phyloP scores from a whole-genome alignment of 2,329 filamentous ascomycete genomes.

The Huntiella moniliformis region DNA sequence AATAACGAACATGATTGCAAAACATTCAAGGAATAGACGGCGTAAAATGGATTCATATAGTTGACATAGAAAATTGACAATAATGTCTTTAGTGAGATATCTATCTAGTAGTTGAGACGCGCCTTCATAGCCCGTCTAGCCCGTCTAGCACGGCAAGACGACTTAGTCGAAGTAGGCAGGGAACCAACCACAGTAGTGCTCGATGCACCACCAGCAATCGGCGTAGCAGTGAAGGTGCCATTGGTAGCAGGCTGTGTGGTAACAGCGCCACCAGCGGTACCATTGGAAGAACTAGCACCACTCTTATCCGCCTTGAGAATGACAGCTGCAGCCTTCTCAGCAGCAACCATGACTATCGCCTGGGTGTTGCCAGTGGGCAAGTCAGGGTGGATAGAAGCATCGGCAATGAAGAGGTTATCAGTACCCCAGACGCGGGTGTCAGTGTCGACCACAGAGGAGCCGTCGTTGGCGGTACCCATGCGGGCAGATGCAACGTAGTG shows the following conservation, averaged over 20 bases:
- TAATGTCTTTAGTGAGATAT: too few species aligned
- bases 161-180: background rate
- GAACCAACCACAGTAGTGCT: background rate
- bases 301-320: conserved; percentile 10
- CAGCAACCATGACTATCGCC: conserved; percentile 43
- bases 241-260: background rate
- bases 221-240: background rate
- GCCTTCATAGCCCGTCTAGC: background rate
- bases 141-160: background rate
- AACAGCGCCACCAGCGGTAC: background rate
- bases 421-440: conserved; percentile 48
- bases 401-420: conserved; percentile 49
- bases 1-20: too few species aligned
- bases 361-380: conserved; percentile 50
- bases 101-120: too few species aligned
- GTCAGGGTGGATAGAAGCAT: conserved; percentile 50
- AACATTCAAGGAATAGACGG: too few species aligned
- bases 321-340: conserved; percentile 38
- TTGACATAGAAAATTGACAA: too few species aligned
- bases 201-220: background rate
- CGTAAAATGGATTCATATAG: too few species aligned
- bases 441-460: conserved; percentile 41
- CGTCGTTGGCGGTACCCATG: conserved; percentile 18
- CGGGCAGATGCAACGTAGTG: conserved; percentile 26
- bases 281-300: background rate